phyloP scores from a whole-genome alignment of 108 stramenopile genomes.

The Cyclotella kingstonii region DNA sequence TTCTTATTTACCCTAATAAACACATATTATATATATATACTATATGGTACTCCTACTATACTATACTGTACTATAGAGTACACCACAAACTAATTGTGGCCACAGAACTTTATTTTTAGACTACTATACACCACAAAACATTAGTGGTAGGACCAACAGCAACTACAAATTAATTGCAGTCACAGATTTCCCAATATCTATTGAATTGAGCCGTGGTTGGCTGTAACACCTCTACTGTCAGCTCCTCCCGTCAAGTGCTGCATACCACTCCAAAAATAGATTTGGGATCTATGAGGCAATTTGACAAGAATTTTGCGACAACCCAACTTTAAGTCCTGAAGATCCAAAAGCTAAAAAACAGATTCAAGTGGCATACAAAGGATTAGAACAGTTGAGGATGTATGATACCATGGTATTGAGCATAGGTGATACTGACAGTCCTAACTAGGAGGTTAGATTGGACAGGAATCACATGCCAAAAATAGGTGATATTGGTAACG shows the following conservation, averaged over 20 bases:
- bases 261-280: conserved; percentile 77
- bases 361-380: conserved; percentile 75
- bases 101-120: too few species aligned
- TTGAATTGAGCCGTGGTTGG: too few species aligned
- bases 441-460: conserved; percentile 72
- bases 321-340: conserved; percentile 44
- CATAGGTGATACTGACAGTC: conserved; percentile 41
- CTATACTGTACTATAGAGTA: too few species aligned
- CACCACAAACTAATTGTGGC: too few species aligned
- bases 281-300: conserved; percentile 71
- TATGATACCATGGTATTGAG: conserved; percentile 54
- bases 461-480: conserved; percentile 89
- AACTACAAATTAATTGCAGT: too few species aligned
- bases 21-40: too few species aligned
- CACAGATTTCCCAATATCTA: too few species aligned
- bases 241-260: conserved; percentile 66
- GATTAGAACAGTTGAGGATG: conserved; percentile 71
- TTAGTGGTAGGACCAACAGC: too few species aligned
- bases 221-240: conserved; percentile 64
- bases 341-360: conserved; percentile 59
- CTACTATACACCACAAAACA: too few species aligned
- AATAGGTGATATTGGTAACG: too few species aligned
- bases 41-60: too few species aligned
- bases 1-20: too few species aligned
- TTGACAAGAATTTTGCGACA: conserved; percentile 75